Base-by-base conservation (phyloP, 345 rosid species). In the Eucalyptus globulus region DNA sequence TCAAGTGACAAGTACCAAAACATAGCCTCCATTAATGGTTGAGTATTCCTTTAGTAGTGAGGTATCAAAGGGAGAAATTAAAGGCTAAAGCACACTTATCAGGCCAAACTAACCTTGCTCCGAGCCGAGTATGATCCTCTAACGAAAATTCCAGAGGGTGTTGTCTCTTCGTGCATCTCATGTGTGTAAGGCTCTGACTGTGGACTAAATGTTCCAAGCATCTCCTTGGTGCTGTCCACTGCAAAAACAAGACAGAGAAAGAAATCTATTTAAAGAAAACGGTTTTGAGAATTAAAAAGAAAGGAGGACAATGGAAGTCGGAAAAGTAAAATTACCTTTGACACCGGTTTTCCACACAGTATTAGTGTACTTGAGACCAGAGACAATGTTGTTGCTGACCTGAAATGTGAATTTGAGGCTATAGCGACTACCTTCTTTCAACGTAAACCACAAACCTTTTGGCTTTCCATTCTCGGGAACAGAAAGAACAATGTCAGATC, bases 121-220 rank as follows among this genome's bases (percentile, higher is more conserved):
- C 91, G 96, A 69, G 99, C 99, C 8, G 99, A 91, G 90, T 96
- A 97, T 19, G 94, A 91, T 89, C 99, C 99, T 92, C 98, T 93
- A 87, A 97, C 98, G 49, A 97, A 96, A 1, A 96, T 93, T 49
- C 99, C 99, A 91, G 99, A 97, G 4, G 99, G 99, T 7, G 97
- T 96, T 10, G 95, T 94, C 76, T 97, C 99, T 91, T 97, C 97
- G 7, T 95, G 96, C 93, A 97, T 93, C 90, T 93, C 94, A 88
- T 95, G 96, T 11, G 93, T 94, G 92, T 96, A 97, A n/a, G 96
- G 92, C 86, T 96, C 99, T 49, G 95, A 90, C 92, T 97, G 98
- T 43, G 99, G 99, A 91, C 99, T 95, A 90, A 95, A 96, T 15
- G 99, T 97, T 65, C 99, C 99, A 14, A 97, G 90, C 99, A 96